Percentiles rank a stretch among this genome's conserved stretches.
phyloP scores from a whole-genome alignment of 495 filamentous ascomycete species.

The Tuber umbilicatum region DNA sequence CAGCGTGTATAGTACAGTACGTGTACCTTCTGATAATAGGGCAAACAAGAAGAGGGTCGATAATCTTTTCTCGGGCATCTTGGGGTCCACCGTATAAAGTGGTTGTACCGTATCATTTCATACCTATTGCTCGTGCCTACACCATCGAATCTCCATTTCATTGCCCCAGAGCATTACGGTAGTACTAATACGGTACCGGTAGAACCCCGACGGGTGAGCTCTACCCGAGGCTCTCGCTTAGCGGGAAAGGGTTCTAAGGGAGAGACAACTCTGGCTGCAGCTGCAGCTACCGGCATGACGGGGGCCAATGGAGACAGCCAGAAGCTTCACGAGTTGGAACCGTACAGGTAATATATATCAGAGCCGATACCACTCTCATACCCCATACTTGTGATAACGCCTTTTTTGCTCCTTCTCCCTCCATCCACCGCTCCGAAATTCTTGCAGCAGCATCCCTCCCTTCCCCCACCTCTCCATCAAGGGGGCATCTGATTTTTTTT shows the following conservation, averaged over 20 bases:
- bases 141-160: not conserved
- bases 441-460: not conserved
- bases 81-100: not conserved
- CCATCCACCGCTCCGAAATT: not conserved
- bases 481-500: not conserved
- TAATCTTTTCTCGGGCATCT: not conserved
- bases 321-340: not conserved
- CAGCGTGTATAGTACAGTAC: too few species aligned
- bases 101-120: not conserved
- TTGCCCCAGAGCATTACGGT: not conserved
- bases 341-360: not conserved
- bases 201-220: not conserved
- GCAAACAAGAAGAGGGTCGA: not conserved
- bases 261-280: not conserved
- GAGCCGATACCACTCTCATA: not conserved
- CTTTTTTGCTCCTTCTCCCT: not conserved
- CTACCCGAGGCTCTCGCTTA: not conserved
- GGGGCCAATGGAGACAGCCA: not conserved
- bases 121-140: not conserved
- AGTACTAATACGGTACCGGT: too few species aligned
- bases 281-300: not conserved
- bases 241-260: not conserved
- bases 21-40: too few species aligned
- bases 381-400: not conserved
- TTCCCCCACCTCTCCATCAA: not conserved